Conservation (phyloP, 1,284 basidiomycete species). For the Tilletia walkeri region DNA sequence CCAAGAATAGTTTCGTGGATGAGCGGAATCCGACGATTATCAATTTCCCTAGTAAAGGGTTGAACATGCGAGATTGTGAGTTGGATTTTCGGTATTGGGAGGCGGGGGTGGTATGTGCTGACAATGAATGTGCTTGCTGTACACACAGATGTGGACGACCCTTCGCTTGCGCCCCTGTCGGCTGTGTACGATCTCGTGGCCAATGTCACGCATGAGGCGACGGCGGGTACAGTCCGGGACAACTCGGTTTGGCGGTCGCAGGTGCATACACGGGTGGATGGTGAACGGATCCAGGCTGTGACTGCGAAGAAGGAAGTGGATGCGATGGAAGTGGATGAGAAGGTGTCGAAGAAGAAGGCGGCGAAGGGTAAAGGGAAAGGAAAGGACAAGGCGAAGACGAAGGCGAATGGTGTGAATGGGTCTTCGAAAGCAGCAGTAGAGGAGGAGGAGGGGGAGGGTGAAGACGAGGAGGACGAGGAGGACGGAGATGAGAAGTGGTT, state of each 20-base stretch:
- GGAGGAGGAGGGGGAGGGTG: background rate
- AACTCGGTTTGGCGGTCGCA: constrained; percentile 89
- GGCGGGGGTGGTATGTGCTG: background rate
- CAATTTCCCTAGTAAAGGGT: constrained; percentile 87
- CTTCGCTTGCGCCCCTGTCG: constrained; percentile 60
- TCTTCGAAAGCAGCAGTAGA: constrained; percentile 13
- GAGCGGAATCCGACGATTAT: constrained; percentile 99
- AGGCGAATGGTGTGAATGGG: background rate
- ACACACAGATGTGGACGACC: constrained; percentile 58
- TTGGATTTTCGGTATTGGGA: background rate
- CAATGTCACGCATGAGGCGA: constrained; percentile 90
- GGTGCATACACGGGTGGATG: constrained; percentile 62
- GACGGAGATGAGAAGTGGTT: constrained; percentile 76
- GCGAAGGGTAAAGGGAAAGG: background rate
- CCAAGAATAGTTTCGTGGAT: constrained; percentile 95
- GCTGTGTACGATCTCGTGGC: constrained; percentile 89
- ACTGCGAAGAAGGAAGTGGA: constrained; percentile 14
- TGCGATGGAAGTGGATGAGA: background rate
- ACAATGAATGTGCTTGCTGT: background rate
- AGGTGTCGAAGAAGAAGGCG: background rate
- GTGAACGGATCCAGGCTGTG: constrained; percentile 53
- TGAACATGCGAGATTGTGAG: constrained; percentile 72
- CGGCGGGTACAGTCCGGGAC: constrained; percentile 86
- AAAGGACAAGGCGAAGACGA: constrained; percentile 7
- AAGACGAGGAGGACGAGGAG: constrained; percentile 61